These are phyloP conservation scores for Puccinia sorghi DNA, from an alignment of 1,284 basidiomycete species.

Conservation along the genomic window DNA sequence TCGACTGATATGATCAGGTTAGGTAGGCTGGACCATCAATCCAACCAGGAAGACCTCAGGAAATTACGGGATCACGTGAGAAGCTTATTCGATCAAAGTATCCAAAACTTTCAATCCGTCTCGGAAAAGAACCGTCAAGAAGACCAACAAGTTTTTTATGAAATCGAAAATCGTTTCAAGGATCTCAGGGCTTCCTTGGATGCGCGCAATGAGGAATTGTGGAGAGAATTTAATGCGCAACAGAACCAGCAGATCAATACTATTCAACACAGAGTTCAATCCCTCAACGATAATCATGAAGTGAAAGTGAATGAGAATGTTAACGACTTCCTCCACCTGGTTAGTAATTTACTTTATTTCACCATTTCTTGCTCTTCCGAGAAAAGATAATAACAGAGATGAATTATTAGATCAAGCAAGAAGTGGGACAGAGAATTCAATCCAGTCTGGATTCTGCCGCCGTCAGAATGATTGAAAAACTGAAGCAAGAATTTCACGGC, in stretches of 20 bases:
- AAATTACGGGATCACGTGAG: constrained; percentile 21
- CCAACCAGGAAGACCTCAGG: constrained; percentile 16
- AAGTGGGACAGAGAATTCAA: constrained; percentile 21
- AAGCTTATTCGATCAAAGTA: constrained; percentile 4
- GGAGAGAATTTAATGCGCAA: constrained; percentile 14
- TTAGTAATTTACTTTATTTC: neutral
- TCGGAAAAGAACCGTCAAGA: constrained; percentile 8
- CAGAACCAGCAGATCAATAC: constrained; percentile 13
- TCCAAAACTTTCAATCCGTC: constrained; percentile 16
- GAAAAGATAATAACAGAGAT: neutral
- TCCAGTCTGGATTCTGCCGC: constrained; percentile 29
- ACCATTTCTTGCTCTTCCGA: too few relatives aligned
- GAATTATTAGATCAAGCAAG: neutral
- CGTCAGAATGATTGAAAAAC: constrained; percentile 16
- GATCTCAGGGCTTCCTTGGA: neutral
- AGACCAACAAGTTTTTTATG: neutral
- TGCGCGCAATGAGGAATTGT: neutral
- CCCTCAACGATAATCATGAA: constrained; percentile 14
- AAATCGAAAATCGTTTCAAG: constrained; percentile 12
- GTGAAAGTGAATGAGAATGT: constrained; percentile 6
- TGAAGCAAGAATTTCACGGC: constrained; percentile 1
- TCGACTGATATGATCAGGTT: constrained; percentile 31
- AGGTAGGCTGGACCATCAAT: constrained; percentile 17
- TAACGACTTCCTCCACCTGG: constrained; percentile 6
- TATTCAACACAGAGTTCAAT: neutral